Conservation (phyloP, 169 alveolate species). For the Cryptosporidium ubiquitum region DNA sequence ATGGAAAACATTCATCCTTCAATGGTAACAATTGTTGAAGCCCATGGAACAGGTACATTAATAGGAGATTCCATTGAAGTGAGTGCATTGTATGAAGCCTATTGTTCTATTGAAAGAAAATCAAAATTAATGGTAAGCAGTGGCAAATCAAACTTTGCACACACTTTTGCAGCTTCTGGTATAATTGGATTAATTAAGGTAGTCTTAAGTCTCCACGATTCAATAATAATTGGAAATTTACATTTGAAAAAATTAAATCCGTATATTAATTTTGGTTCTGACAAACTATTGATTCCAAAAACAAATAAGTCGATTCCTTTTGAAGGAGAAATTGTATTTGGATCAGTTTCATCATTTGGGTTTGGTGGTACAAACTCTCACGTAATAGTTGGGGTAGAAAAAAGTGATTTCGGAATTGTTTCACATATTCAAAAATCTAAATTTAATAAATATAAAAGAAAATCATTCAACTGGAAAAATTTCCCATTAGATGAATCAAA, state of each 20-base stretch:
- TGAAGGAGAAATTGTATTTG: constrained; percentile 17
- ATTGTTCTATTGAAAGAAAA: constrained; percentile 46
- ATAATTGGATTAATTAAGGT: constrained; percentile 53
- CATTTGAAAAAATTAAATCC: constrained; percentile 60
- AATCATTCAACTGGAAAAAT: constrained; percentile 49
- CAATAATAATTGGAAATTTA: constrained; percentile 30
- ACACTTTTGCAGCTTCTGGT: constrained; percentile 64
- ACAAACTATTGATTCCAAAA: constrained; percentile 12
- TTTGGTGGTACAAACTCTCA: constrained; percentile 71
- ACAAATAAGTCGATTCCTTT: not conserved
- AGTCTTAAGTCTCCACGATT: constrained; percentile 23
- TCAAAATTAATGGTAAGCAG: constrained; percentile 16
- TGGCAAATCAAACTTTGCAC: constrained; percentile 52
- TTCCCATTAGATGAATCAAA: not conserved
- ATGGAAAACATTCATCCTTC: constrained; percentile 36
- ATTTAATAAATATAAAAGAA: constrained; percentile 18
- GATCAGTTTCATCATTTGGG: constrained; percentile 70
- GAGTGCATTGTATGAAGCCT: constrained; percentile 57
- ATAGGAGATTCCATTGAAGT: constrained; percentile 67
- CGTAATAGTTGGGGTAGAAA: constrained; percentile 48
- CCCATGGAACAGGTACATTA: constrained; percentile 69
- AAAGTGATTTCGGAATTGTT: constrained; percentile 11
- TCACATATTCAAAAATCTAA: constrained; percentile 4
- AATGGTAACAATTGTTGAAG: constrained; percentile 30
- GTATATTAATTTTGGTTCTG: not conserved